Base-by-base conservation (phyloP, 1,139 yeast species). In the Scheffersomyces quercinus region DNA sequence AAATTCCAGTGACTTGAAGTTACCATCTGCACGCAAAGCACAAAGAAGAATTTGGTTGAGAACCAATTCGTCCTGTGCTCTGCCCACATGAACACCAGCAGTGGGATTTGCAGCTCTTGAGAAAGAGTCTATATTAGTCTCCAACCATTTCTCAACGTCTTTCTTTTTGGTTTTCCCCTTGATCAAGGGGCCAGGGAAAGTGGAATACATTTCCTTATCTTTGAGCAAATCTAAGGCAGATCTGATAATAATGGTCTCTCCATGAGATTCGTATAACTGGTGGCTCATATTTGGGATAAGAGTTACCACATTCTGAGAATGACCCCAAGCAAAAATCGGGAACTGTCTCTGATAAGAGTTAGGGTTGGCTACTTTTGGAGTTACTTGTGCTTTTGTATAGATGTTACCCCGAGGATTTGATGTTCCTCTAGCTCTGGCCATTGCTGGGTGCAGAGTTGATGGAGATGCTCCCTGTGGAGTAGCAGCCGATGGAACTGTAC, bases 311-410 rank as follows among this genome's bases (percentile, higher is more conserved):
- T 59, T 62, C 34, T 59, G 64, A 5, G 73, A 61, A 32, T 70
- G 66, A 38, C 88, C 79, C 88, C 95, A 90, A 44, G 78, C 72
- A 59, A 89, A 86, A 30, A 90, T 62, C 0, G 96, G 96, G 61
- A 86, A 87, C 59, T 88, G 96, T 45, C 88, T 71, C 41, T 72
- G 73, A 28, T 58, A 56, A 6, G 70, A 66, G 26, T 62, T 62
- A 1, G 78, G 77, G 45, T 73, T 63, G 31, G 54, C 58, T 14
- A 62, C 59, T 45, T 63, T 65, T 1, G 63, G 58, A 4, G 59
- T 56, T 4, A 65, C 59, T 31, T 48, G 54, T 7, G 43, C 37
- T 42, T 56, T 58, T 10, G 49, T 46, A 45, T 67, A 67, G 14
- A 65, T 56, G 29, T 60, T 65, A 3, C 60, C 52, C 38, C 56